phyloP scores from a whole-genome alignment of 345 rosid genomes.

The Viola odorata region DNA sequence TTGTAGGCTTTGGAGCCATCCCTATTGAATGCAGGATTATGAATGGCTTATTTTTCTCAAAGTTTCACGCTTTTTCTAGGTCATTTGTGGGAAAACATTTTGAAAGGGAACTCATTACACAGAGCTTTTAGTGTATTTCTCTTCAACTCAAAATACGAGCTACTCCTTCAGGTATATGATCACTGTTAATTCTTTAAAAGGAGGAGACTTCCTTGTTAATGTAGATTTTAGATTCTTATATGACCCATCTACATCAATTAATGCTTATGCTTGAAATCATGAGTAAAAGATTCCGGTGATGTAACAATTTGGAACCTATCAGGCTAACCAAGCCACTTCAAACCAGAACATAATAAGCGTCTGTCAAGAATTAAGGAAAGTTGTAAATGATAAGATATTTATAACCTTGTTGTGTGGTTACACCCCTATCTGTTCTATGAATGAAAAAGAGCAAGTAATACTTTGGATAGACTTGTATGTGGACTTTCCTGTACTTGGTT shows the following conservation, averaged over 20 bases:
- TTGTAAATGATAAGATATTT: no score
- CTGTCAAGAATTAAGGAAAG: no score
- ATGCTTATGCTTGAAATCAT: not conserved
- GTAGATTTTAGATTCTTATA: not conserved
- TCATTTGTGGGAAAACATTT: slow-evolving; percentile 93
- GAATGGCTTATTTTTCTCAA: not conserved
- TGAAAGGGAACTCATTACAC: slow-evolving; percentile 68
- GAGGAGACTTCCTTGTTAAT: not conserved
- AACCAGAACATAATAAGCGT: no score
- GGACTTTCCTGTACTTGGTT: no score
- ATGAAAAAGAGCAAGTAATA: no score
- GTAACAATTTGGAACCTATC: not conserved
- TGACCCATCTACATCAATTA: not conserved
- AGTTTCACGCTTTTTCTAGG: slow-evolving; percentile 43
- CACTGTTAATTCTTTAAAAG: not conserved
- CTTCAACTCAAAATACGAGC: slow-evolving; percentile 87
- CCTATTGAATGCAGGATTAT: not conserved
- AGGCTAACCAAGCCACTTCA: no score
- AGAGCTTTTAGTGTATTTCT: slow-evolving; percentile 97
- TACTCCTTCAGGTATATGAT: slow-evolving; percentile 82
- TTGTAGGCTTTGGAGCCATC: not conserved
- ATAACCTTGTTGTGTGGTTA: no score
- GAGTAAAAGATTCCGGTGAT: not conserved
- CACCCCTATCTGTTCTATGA: no score
- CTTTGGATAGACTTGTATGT: no score